Percentiles rank a stretch among this genome's conserved stretches.
Evolutionary conservation across 441 rosid species (phyloP).

Genomic region (Metrosideros polymorpha): DNA sequence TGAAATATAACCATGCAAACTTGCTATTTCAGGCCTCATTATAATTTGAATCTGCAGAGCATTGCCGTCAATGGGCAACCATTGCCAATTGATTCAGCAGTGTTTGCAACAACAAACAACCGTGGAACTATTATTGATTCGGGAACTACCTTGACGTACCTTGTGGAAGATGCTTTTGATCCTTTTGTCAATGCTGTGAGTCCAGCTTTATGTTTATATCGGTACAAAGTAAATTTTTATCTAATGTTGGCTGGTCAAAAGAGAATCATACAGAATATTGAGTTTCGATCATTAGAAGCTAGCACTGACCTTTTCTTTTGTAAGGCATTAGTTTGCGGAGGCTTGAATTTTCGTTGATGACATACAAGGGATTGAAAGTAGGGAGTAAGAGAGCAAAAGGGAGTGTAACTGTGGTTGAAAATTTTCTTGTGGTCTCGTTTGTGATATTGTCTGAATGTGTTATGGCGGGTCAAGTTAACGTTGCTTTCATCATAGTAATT

Average conservation of each 20-base stretch:
- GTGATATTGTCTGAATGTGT: neutral
- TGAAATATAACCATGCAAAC: neutral
- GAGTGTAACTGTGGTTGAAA: neutral
- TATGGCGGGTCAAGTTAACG: neutral
- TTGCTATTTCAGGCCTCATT: conserved; percentile 47
- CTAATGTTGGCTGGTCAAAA: neutral
- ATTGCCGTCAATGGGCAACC: conserved; percentile 48
- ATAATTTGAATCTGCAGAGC: conserved; percentile 57
- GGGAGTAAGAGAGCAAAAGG: neutral
- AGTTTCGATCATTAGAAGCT: neutral
- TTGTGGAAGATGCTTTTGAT: conserved; percentile 61
- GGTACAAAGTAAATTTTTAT: neutral
- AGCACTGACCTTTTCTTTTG: neutral
- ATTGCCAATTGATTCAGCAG: conserved; percentile 36
- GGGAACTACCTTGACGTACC: conserved; percentile 68
- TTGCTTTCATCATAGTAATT: neutral
- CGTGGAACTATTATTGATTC: conserved; percentile 69
- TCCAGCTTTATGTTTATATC: conserved; percentile 1
- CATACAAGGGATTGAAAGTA: neutral
- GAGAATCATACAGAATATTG: neutral
- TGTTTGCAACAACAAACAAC: conserved; percentile 37
- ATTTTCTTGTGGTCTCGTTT: neutral
- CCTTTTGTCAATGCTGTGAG: conserved; percentile 63
- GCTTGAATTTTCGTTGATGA: neutral
- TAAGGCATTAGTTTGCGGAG: neutral